phyloP scores from a whole-genome alignment of 2,329 filamentous ascomycete species.

The Talaromyces sp. region DNA sequence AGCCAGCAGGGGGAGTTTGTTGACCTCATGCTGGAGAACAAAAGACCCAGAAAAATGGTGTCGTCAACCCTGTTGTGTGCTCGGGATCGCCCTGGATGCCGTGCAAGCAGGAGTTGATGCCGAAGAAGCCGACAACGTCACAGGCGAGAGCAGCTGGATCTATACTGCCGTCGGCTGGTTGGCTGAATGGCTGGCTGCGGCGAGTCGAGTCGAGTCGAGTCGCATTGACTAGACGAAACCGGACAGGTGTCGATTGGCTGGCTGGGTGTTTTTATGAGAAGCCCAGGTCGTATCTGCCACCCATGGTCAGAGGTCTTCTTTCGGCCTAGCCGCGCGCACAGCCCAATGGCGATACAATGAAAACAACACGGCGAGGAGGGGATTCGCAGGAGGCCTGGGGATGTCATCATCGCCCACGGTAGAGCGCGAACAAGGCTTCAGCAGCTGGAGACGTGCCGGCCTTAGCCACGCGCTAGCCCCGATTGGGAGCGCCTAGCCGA shows the following conservation, averaged over 20 bases:
- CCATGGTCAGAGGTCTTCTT: background rate
- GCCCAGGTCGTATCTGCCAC: background rate
- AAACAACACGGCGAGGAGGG: background rate
- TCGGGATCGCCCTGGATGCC: background rate
- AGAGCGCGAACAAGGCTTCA: background rate
- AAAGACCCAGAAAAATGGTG: background rate
- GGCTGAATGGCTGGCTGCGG: background rate
- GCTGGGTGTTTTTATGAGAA: background rate
- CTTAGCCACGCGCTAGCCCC: background rate
- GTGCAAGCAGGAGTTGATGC: background rate
- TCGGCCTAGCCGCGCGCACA: background rate
- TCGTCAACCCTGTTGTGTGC: background rate
- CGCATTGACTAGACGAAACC: background rate
- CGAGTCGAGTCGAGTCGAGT: background rate
- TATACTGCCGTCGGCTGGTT: background rate
- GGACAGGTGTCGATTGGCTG: background rate
- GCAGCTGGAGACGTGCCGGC: background rate
- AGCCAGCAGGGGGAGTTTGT: background rate
- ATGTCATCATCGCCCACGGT: background rate
- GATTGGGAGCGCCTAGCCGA: background rate
- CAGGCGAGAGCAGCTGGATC: background rate
- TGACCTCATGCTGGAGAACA: background rate
- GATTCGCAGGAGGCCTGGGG: background rate
- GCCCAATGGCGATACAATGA: background rate
- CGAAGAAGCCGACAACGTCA: slow-evolving; percentile 1